These are phyloP conservation scores for Trichoderma guizhouense DNA, from an alignment of 2,329 filamentous ascomycete species.

Conservation along the genomic window DNA sequence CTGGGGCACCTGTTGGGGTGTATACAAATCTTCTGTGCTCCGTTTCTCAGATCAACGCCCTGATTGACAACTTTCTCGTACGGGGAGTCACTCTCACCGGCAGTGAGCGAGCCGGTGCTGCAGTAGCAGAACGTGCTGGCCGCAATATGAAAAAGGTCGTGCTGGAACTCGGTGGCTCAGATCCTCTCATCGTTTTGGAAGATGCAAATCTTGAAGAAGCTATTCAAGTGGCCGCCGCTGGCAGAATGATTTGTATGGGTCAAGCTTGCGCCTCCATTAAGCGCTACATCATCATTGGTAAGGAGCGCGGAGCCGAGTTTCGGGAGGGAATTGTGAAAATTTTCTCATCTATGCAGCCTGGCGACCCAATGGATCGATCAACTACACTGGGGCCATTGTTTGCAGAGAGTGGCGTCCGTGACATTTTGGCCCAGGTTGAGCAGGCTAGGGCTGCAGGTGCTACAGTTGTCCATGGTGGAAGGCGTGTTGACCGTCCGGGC, in stretches of 20 bases:
- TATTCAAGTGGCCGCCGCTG: neutral
- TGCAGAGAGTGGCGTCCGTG: slow-evolving; percentile 60
- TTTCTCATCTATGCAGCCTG: slow-evolving; percentile 47
- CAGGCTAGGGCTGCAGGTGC: slow-evolving; percentile 60
- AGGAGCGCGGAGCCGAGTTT: slow-evolving; percentile 45
- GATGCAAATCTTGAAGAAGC: slow-evolving; percentile 62
- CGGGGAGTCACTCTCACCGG: slow-evolving; percentile 6
- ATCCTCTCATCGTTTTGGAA: slow-evolving; percentile 68
- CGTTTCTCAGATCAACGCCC: slow-evolving; percentile 20
- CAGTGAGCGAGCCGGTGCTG: slow-evolving; percentile 44
- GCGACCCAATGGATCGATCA: slow-evolving; percentile 58
- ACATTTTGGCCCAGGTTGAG: slow-evolving; percentile 66
- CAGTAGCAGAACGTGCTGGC: slow-evolving; percentile 48
- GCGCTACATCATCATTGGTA: neutral
- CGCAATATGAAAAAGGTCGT: slow-evolving; percentile 72
- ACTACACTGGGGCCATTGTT: slow-evolving; percentile 66
- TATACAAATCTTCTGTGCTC: slow-evolving; percentile 56
- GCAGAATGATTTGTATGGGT: neutral
- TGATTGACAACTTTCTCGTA: slow-evolving; percentile 31
- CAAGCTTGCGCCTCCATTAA: neutral
- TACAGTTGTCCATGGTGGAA: slow-evolving; percentile 38
- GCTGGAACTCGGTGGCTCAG: slow-evolving; percentile 70
- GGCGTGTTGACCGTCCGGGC: slow-evolving; percentile 25
- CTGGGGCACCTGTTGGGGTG: slow-evolving; percentile 69
- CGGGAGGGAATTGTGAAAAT: slow-evolving; percentile 50